Percentiles rank a stretch among this genome's conserved stretches.
Conservation (phyloP, 2,329 filamentous ascomycete genomes). For the Fusarium guadeloupense region DNA sequence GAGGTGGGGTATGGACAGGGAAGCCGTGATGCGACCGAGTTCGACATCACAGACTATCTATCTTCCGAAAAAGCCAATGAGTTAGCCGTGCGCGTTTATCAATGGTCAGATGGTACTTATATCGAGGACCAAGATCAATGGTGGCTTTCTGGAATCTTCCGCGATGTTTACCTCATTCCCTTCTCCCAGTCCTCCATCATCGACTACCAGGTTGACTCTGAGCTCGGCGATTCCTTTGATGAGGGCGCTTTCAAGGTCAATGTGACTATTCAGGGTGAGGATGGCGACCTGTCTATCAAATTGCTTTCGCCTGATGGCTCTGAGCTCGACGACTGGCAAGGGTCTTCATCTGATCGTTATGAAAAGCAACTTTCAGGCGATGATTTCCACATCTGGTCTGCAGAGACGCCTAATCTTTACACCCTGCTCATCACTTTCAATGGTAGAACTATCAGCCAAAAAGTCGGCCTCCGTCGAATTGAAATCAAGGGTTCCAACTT, state of each 20-base stretch:
- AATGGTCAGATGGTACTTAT: constrained; percentile 76
- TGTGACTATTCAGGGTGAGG: constrained; percentile 56
- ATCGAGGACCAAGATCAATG: constrained; percentile 78
- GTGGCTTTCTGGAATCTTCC: constrained; percentile 71
- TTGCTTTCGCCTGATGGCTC: constrained; percentile 49
- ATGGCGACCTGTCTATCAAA: constrained; percentile 52
- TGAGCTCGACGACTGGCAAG: constrained; percentile 40
- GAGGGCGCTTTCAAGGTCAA: constrained; percentile 58
- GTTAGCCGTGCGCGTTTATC: constrained; percentile 74
- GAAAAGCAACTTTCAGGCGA: constrained; percentile 55
- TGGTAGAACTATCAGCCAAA: constrained; percentile 57
- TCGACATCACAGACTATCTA: constrained; percentile 70
- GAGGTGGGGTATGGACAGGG: constrained; percentile 78
- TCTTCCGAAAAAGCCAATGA: constrained; percentile 58
- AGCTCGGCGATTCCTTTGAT: constrained; percentile 65
- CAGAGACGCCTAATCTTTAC: constrained; percentile 73
- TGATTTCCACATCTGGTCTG: constrained; percentile 72
- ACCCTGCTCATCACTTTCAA: constrained; percentile 53
- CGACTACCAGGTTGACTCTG: constrained; percentile 58
- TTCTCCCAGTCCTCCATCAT: constrained; percentile 63
- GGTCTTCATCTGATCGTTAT: constrained; percentile 45
- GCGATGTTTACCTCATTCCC: constrained; percentile 72
- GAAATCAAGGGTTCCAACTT: constrained; percentile 70
- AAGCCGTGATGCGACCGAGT: constrained; percentile 76
- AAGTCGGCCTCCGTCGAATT: constrained; percentile 70